phyloP scores from a whole-genome alignment of 441 rosid species.

The Melastoma candidum region DNA sequence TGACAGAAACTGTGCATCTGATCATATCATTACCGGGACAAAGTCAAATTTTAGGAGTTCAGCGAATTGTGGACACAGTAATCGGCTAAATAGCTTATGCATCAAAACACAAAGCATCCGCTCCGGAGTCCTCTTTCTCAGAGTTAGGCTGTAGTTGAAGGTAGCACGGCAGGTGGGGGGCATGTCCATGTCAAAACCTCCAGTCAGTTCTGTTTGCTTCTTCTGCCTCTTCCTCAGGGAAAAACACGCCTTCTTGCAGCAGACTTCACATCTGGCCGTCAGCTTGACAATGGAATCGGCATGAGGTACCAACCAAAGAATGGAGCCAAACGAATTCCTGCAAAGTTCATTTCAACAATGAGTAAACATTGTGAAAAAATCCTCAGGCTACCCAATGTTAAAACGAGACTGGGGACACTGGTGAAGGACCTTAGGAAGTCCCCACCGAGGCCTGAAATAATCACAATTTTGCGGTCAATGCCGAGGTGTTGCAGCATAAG shows the following conservation, averaged over 20 bases:
- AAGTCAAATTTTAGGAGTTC: too few species aligned
- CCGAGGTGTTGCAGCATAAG: conserved; percentile 82
- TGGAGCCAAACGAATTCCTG: conserved; percentile 77
- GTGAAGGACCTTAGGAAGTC: conserved; percentile 63
- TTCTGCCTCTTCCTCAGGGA: conserved; percentile 67
- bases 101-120: too few species aligned
- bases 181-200: conserved; percentile 80
- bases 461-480: conserved; percentile 60
- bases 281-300: conserved; percentile 75
- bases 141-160: conserved; percentile 32
- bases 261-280: conserved; percentile 71
- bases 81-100: too few species aligned
- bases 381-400: not conserved
- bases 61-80: too few species aligned
- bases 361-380: not conserved
- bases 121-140: conserved; percentile 4
- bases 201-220: conserved; percentile 57
- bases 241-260: conserved; percentile 66
- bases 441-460: conserved; percentile 81
- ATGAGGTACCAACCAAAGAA: conserved; percentile 68
- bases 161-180: conserved; percentile 84
- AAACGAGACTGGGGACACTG: not conserved
- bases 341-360: conserved; percentile 1
- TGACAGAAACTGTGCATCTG: too few species aligned
- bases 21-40: too few species aligned